Base-by-base conservation (phyloP, 306 rosid genomes). In the Luffa aegyptiaca region DNA sequence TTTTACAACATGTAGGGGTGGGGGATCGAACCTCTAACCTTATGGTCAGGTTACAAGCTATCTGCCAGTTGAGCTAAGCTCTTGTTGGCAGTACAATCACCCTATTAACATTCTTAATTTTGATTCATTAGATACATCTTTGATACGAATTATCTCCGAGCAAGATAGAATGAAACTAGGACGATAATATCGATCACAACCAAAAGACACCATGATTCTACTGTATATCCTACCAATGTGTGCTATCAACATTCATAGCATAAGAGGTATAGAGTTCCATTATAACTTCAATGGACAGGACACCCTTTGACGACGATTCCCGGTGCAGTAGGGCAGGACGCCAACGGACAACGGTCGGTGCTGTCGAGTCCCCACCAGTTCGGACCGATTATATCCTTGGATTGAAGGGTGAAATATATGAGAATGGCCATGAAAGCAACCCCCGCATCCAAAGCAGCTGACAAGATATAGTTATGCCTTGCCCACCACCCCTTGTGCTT, bases 401-500 rank as follows among this genome's bases (percentile, higher is more conserved):
- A 44, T 81, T 86, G 90, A 49, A 89, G 97, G 5, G 90, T 0
- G 73, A 93, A 92, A 84, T 86, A 91, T 16, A 93, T 80, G 16
- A 87, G 10, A 13, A 90, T 84, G 2, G 75, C 97, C 82, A 81
- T 79, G 55, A 92, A 90, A 77, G 98, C 96, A 77, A 90, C 81
- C 0, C 97, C 92, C 39, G 93, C 92, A 75, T 93, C 93, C 75
- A 93, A 63, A 52, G 86, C 95, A 45, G 95, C 97, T 4, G 97
- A 90, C 5, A 91, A 84, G 68, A 90, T 86, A 80, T 93, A 93
- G 73, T 90, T 93, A 57, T 93, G 92, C 26, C 92, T 77, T 5
- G 91, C 93, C 98, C 98, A 87, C 83, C 90, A 87, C 33, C 63
- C 66, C 77, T 73, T 84, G 74, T 78, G 81, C 73, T 70, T 81